These are phyloP conservation scores for Spergularia marina DNA, from an alignment of 148 eudicot species.

Conservation along the genomic window DNA sequence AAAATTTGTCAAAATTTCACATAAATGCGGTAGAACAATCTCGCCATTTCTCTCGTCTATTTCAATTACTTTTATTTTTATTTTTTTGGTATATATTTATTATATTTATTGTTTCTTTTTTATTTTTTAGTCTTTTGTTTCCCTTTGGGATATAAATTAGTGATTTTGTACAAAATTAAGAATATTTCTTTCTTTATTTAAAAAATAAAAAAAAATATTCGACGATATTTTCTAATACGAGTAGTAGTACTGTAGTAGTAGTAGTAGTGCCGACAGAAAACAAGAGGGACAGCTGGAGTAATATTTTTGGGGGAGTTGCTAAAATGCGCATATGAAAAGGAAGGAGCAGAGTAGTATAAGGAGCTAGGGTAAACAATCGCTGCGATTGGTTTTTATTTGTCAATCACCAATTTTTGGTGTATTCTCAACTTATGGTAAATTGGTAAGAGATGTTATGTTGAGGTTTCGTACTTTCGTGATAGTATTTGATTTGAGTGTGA, in stretches of 20 bases:
- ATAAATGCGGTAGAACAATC: conserved; percentile 17
- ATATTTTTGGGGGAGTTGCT: neutral
- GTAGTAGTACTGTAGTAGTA: neutral
- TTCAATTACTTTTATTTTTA: neutral
- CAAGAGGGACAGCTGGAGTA: neutral
- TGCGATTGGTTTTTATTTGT: too few species aligned
- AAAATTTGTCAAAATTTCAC: neutral
- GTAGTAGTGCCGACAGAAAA: conserved; percentile 7
- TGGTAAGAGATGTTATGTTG: too few species aligned
- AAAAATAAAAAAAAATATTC: neutral
- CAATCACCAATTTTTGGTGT: too few species aligned
- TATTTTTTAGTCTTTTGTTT: neutral
- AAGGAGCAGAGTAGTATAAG: neutral
- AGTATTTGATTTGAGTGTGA: too few species aligned
- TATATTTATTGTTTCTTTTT: neutral
- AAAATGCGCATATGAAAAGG: neutral
- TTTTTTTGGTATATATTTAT: conserved; percentile 2
- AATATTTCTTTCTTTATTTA: neutral
- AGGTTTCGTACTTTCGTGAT: too few species aligned
- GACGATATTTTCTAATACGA: neutral
- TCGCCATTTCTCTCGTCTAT: neutral
- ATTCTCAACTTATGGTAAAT: too few species aligned
- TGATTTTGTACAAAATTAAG: conserved; percentile 11
- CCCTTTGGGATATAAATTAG: conserved; percentile 6
- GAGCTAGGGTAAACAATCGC: neutral